These are phyloP conservation scores for Kuraishia borneana DNA, from an alignment of 805 yeast species.

Conservation along the genomic window DNA sequence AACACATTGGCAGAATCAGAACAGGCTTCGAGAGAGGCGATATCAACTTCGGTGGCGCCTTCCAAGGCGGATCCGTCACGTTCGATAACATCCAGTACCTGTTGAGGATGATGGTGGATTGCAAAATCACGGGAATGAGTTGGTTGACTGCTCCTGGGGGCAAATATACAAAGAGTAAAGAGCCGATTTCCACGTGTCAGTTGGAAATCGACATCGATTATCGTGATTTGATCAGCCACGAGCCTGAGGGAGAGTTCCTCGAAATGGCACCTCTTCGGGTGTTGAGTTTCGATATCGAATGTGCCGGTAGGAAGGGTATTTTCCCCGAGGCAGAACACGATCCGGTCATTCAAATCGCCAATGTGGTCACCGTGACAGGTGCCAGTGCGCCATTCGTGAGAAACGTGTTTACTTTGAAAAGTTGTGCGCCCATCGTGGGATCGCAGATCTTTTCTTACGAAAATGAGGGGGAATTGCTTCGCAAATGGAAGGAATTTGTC, in stretches of 20 bases:
- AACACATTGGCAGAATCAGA: slow-evolving; percentile 57
- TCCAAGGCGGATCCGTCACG: slow-evolving; percentile 53
- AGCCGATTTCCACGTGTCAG: slow-evolving; percentile 68
- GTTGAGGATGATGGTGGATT: slow-evolving; percentile 83
- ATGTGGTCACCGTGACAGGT: slow-evolving; percentile 80
- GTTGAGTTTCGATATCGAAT: slow-evolving; percentile 92
- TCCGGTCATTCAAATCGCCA: slow-evolving; percentile 95
- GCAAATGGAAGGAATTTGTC: slow-evolving; percentile 80
- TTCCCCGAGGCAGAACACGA: slow-evolving; percentile 93
- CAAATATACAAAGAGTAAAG: slow-evolving; percentile 40
- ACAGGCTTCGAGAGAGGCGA: slow-evolving; percentile 79
- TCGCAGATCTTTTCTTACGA: slow-evolving; percentile 73
- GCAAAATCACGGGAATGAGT: slow-evolving; percentile 90
- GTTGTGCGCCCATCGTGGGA: slow-evolving; percentile 91
- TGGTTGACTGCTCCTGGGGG: slow-evolving; percentile 87
- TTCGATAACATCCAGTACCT: slow-evolving; percentile 87
- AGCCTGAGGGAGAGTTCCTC: slow-evolving; percentile 89
- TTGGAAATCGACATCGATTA: slow-evolving; percentile 68
- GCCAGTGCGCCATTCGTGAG: slow-evolving; percentile 82
- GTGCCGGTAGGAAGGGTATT: slow-evolving; percentile 95
- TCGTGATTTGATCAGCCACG: slow-evolving; percentile 60
- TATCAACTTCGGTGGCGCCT: slow-evolving; percentile 49
- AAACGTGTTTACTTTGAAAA: slow-evolving; percentile 85
- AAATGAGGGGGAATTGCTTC: slow-evolving; percentile 72
- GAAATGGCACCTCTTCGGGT: slow-evolving; percentile 90